Conservation (phyloP, 768 basidiomycete genomes). For the Chalciporus sphaerocephalus region DNA sequence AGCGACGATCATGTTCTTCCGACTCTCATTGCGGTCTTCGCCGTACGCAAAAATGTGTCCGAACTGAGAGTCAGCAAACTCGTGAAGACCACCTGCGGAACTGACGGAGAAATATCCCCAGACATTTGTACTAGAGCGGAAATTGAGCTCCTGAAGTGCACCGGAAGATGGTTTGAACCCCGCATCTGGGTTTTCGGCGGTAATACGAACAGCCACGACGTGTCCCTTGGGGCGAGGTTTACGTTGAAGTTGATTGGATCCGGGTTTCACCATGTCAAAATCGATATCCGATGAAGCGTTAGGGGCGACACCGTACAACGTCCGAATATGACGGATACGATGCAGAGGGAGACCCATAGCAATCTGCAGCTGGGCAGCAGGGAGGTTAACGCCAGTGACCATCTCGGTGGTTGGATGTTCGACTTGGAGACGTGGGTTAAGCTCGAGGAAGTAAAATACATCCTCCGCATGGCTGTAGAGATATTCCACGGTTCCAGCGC, state of each 20-base stretch:
- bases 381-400: conserved; percentile 98
- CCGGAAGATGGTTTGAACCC: conserved; percentile 99
- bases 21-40: conserved; percentile 87
- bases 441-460: conserved; percentile 94
- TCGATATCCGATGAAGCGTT: conserved; percentile 90
- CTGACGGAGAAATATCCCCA: conserved; percentile 99
- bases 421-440: conserved; percentile 98
- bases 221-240: conserved; percentile 97
- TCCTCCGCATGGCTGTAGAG: conserved; percentile 93
- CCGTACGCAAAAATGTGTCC: conserved; percentile 99
- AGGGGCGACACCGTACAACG: conserved; percentile 91
- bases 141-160: conserved; percentile 95
- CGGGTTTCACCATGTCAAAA: conserved; percentile 91
- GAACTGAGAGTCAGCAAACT: conserved; percentile 98
- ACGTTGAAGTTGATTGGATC: conserved; percentile 82
- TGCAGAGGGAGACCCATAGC: conserved; percentile 98
- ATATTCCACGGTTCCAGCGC: conserved; percentile 98
- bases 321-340: conserved; percentile 92
- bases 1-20: conserved; percentile 99
- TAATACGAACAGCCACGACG: conserved; percentile 98
- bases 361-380: conserved; percentile 93
- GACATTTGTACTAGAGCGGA: conserved; percentile 98
- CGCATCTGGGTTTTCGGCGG: conserved; percentile 98
- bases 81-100: conserved; percentile 93
- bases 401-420: conserved; percentile 99